phyloP scores from a whole-genome alignment of 176 grass and related monocot genomes.

The Hyparrhenia diplandra region DNA sequence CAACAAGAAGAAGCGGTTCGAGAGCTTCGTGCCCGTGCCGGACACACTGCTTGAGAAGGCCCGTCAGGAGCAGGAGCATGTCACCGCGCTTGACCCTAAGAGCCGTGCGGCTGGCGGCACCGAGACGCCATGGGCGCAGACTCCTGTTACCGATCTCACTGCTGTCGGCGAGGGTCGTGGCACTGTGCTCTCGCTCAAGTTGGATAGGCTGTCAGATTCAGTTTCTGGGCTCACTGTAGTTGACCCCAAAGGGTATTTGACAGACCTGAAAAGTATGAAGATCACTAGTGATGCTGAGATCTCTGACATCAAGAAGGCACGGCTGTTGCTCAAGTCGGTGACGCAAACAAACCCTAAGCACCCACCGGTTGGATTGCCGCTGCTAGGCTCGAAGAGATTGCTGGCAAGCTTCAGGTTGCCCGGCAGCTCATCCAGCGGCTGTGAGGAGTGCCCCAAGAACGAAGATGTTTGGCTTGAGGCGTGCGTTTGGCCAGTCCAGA shows the following conservation, averaged over 20 bases:
- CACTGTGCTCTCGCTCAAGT: constrained; percentile 82
- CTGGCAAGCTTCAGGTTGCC: constrained; percentile 76
- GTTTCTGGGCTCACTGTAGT: constrained; percentile 88
- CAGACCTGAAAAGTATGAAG: constrained; percentile 90
- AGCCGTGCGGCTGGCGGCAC: constrained; percentile 66
- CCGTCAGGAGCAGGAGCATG: constrained; percentile 88
- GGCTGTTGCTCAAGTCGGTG: constrained; percentile 79
- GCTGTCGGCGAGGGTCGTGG: constrained; percentile 89
- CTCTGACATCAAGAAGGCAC: constrained; percentile 91
- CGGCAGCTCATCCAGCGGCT: constrained; percentile 84
- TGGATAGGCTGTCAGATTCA: constrained; percentile 84
- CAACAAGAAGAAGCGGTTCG: constrained; percentile 93
- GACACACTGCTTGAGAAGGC: constrained; percentile 94
- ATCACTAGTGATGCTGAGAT: constrained; percentile 97
- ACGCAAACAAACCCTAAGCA: constrained; percentile 93
- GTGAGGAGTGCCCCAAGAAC: constrained; percentile 92
- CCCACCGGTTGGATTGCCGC: constrained; percentile 95
- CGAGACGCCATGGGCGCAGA: constrained; percentile 80
- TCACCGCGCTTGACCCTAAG: constrained; percentile 88
- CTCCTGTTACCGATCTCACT: constrained; percentile 81
- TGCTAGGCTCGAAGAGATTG: constrained; percentile 85
- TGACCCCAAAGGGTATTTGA: constrained; percentile 89
- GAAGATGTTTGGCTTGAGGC: constrained; percentile 97
- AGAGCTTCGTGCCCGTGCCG: constrained; percentile 80
- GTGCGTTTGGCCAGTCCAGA: constrained; percentile 80